phyloP scores from a whole-genome alignment of 202 grass and related monocot species.

The Bolboschoenoplectus hybrid region DNA sequence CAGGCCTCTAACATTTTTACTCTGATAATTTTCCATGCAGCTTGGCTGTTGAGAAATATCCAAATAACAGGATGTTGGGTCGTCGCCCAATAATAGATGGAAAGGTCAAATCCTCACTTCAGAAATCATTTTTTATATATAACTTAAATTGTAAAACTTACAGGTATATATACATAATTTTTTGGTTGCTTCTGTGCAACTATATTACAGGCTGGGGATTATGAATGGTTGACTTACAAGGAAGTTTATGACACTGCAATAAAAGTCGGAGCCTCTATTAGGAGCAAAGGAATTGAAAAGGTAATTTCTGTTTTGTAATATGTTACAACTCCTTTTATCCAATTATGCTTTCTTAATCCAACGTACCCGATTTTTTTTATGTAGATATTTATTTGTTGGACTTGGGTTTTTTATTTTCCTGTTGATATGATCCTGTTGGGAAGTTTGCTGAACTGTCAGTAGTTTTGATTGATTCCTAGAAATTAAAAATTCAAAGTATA shows the following conservation, averaged over 20 bases:
- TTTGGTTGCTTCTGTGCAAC: not conserved
- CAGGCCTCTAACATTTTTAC: not conserved
- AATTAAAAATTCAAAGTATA: not conserved
- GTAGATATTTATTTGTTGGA: not conserved
- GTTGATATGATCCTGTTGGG: not conserved
- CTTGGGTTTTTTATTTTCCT: not conserved
- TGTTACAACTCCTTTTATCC: not conserved
- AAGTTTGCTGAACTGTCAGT: not conserved
- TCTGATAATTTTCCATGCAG: slow-evolving; percentile 37
- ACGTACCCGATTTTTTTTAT: not conserved
- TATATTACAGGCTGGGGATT: slow-evolving; percentile 60
- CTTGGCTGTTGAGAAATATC: slow-evolving; percentile 69
- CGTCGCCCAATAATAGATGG: slow-evolving; percentile 60
- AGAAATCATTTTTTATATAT: not conserved
- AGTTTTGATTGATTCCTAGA: slow-evolving; percentile 15
- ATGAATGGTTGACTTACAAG: slow-evolving; percentile 70
- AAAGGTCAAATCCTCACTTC: slow-evolving; percentile 38
- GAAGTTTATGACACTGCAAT: slow-evolving; percentile 63
- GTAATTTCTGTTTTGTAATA: slow-evolving; percentile 38
- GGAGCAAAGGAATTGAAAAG: slow-evolving; percentile 65
- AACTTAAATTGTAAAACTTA: not conserved
- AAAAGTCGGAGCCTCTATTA: slow-evolving; percentile 70
- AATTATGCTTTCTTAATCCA: not conserved
- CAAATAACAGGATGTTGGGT: slow-evolving; percentile 76
- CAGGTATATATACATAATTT: not conserved